A percentile compares a stretch with the other conserved stretches of the same genome.
Conservation (phyloP, 2,329 filamentous ascomycete species). For the Talaromyces atroroseus region DNA sequence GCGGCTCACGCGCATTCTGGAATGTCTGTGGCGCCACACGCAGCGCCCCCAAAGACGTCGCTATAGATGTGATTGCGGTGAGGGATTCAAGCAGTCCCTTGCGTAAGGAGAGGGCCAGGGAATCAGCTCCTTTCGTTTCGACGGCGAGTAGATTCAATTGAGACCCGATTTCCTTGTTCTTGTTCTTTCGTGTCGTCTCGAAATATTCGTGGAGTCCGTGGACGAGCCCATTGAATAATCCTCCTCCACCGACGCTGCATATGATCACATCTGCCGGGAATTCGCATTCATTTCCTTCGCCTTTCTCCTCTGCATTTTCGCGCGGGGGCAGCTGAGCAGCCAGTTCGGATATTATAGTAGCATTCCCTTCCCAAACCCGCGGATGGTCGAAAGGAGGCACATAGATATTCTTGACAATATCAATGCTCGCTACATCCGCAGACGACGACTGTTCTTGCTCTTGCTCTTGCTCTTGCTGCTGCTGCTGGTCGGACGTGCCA, state of each 20-base stretch:
- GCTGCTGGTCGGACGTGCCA: slow-evolving; percentile 15
- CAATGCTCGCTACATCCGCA: background rate
- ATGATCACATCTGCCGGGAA: slow-evolving; percentile 62
- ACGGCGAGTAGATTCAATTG: slow-evolving; percentile 54
- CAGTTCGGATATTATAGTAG: slow-evolving; percentile 33
- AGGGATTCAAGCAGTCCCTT: slow-evolving; percentile 54
- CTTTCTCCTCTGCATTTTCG: slow-evolving; percentile 6
- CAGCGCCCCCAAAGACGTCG: slow-evolving; percentile 63
- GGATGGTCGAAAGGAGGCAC: slow-evolving; percentile 36
- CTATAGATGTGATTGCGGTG: slow-evolving; percentile 64
- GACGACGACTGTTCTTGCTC: background rate
- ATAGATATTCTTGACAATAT: slow-evolving; percentile 24
- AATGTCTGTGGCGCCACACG: slow-evolving; percentile 61
- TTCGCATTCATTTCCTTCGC: background rate
- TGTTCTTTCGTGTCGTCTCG: background rate
- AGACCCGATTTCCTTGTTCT: slow-evolving; percentile 10
- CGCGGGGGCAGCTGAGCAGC: slow-evolving; percentile 27
- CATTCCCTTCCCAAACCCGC: slow-evolving; percentile 32
- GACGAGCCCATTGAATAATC: slow-evolving; percentile 68
- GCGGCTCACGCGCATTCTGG: slow-evolving; percentile 50
- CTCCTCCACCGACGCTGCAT: slow-evolving; percentile 72
- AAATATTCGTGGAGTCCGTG: slow-evolving; percentile 48
- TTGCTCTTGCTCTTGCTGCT: background rate
- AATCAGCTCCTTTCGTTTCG: slow-evolving; percentile 68
- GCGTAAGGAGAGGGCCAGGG: slow-evolving; percentile 56